Conservation (phyloP, 441 rosid genomes). For the Adansonia grandidieri region DNA sequence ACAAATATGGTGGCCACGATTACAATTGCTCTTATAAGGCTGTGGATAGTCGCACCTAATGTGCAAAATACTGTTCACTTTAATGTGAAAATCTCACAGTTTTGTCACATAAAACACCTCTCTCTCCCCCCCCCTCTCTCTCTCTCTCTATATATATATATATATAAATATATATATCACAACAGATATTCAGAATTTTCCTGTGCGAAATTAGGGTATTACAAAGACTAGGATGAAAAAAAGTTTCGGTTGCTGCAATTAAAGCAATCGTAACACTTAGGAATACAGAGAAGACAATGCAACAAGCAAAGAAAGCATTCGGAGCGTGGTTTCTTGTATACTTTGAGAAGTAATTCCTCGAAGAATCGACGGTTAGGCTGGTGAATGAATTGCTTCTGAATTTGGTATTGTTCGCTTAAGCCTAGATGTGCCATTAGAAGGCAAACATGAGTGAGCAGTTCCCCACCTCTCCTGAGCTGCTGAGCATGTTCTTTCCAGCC, state of each 20-base stretch:
- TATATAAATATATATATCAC: too few species aligned
- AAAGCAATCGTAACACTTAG: neutral
- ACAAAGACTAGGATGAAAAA: neutral
- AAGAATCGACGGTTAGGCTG: neutral
- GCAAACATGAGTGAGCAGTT: conserved; percentile 32
- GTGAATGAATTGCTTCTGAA: neutral
- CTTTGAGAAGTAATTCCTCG: neutral
- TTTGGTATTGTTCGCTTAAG: neutral
- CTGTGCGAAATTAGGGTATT: neutral
- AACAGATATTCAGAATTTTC: too few species aligned
- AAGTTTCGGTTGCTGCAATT: neutral
- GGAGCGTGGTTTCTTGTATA: neutral
- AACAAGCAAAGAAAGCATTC: neutral
- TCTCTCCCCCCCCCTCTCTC: too few species aligned
- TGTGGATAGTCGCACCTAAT: too few species aligned
- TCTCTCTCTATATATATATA: too few species aligned
- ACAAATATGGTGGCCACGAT: too few species aligned
- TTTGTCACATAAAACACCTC: too few species aligned
- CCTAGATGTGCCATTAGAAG: conserved; percentile 35
- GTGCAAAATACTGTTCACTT: too few species aligned
- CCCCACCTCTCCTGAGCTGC: conserved; percentile 29
- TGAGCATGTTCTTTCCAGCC: conserved; percentile 29
- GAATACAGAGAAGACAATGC: neutral
- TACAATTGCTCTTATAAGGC: too few species aligned
- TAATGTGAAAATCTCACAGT: too few species aligned